These are phyloP conservation scores for Tetrahymena elliotti DNA, from an alignment of 73 alveolate species.

Conservation along the genomic window DNA sequence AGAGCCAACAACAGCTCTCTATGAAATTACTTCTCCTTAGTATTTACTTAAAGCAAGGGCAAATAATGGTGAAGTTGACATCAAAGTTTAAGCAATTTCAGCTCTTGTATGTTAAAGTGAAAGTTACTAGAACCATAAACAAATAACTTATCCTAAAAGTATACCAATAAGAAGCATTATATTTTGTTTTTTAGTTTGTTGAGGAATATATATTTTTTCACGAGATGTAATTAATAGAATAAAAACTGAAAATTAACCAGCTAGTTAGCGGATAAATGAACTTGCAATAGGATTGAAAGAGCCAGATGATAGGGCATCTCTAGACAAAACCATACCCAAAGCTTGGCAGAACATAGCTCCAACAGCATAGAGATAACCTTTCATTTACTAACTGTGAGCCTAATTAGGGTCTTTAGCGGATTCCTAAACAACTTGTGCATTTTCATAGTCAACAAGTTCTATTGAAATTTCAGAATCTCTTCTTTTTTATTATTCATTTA, in stretches of 20 bases:
- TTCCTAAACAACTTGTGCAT: not conserved
- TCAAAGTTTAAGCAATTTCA: not conserved
- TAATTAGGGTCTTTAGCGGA: not conserved
- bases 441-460: not conserved
- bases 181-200: not conserved
- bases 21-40: not conserved
- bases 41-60: not conserved
- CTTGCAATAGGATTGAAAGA: not conserved
- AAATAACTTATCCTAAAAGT: not conserved
- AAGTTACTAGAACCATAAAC: not conserved
- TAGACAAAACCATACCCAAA: not conserved
- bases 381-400: not conserved
- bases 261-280: not conserved
- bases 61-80: not conserved
- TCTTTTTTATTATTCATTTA: not conserved
- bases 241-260: not conserved
- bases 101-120: not conserved
- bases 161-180: not conserved
- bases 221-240: not conserved
- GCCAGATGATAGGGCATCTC: not conserved
- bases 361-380: not conserved
- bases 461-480: not conserved
- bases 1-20: not conserved
- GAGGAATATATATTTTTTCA: not conserved
- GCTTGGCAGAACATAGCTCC: not conserved